Evolutionary conservation across 2,329 filamentous ascomycete species (phyloP).

Genomic region (Claviceps digitariae): DNA sequence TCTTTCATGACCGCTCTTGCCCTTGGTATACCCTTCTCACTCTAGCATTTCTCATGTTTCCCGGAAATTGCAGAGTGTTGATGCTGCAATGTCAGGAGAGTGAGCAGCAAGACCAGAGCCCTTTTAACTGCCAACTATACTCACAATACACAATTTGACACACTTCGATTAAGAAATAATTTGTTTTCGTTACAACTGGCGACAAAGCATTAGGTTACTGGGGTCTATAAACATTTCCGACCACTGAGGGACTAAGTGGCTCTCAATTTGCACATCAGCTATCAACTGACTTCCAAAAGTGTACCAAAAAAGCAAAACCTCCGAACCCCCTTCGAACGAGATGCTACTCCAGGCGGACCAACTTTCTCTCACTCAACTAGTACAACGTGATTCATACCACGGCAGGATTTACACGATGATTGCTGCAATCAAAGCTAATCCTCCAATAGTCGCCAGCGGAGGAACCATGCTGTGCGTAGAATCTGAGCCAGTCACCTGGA

Average conservation of each 20-base stretch:
- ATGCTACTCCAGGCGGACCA: not conserved
- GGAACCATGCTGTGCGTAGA: conserved; percentile 11
- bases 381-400: not conserved
- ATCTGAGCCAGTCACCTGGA: conserved; percentile 15
- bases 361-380: not conserved
- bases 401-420: conserved; percentile 11
- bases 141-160: not conserved
- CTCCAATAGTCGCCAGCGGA: conserved; percentile 11
- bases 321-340: conserved; percentile 2
- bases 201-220: conserved; percentile 4
- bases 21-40: not conserved
- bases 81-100: not conserved
- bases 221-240: conserved; percentile 1
- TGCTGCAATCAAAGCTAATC: conserved; percentile 15
- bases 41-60: not conserved
- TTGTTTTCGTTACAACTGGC: conserved; percentile 1
- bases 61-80: not conserved
- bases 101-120: not conserved
- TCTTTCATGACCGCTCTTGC: not conserved
- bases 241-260: conserved; percentile 6
- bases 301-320: conserved; percentile 5
- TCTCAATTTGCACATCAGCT: conserved; percentile 8
- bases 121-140: not conserved
- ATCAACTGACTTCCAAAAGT: conserved; percentile 12
- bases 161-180: not conserved